Base-by-base conservation (phyloP, 2,329 filamentous ascomycete species). In the Alternaria arbusti region DNA sequence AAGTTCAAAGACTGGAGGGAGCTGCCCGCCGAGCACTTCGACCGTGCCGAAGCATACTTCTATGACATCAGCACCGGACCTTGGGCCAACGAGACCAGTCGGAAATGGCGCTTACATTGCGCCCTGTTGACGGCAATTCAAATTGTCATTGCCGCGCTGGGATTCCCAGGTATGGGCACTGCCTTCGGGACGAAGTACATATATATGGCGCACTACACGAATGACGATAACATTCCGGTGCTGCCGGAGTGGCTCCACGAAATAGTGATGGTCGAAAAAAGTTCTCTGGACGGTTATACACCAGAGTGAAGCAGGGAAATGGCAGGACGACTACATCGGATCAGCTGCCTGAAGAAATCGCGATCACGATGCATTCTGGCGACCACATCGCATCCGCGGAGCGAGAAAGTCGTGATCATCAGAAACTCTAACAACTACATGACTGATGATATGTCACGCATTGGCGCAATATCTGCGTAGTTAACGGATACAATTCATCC, bases 61-160 rank as follows among this genome's bases (percentile, higher is more conserved):
- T n/a, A 36, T n/a, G 32, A 36, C 32, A 36, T 5, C 1, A 36
- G 32, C 32, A 36, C 32, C 32, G 32, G 13, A n/a, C 15, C 13
- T n/a, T 36, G 32, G 1, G 0, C 0, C 9, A 36, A 3, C 13
- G 32, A 36, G 32, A 3, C 32, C 0, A 36, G 32, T 3, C 15
- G 32, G 32, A 36, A 0, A 3, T 36, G 13, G 7, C 13, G 2
- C 32, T 36, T 36, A 36, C 13, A n/a, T n/a, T n/a, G 32, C 15
- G 4, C 7, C 15, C 6, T 36, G 13, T n/a, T 9, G 13, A 36
- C 32, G 32, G 32, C 32, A n/a, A 7, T n/a, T 36, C 1, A 36
- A 5, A 7, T 1, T n/a, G 4, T 36, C 32, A n/a, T 36, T 36
- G 32, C 32, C 32, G 13, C 32, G 32, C 32, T 36, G 32, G 32